Percentiles rank a stretch among this genome's conserved stretches.
Evolutionary conservation across 192 early-diverging fungal species (phyloP).

Genomic region (Pilaira anomala): DNA sequence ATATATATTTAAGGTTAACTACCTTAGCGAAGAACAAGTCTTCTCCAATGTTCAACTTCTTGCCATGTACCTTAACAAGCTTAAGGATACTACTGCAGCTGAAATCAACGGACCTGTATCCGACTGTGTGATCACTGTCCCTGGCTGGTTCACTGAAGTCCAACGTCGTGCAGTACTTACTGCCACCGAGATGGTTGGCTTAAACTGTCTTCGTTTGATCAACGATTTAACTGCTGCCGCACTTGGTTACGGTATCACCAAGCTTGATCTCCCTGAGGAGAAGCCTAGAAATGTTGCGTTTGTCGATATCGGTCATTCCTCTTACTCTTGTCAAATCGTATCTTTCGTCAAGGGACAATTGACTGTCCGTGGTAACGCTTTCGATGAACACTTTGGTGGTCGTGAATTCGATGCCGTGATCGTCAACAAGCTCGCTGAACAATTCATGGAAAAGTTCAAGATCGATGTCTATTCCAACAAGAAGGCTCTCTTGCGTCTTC

Average conservation of each 20-base stretch:
- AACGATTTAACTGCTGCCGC: slow-evolving; percentile 93
- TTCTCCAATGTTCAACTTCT: slow-evolving; percentile 89
- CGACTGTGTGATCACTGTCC: slow-evolving; percentile 92
- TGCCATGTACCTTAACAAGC: slow-evolving; percentile 92
- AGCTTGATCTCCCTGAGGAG: slow-evolving; percentile 94
- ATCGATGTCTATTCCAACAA: slow-evolving; percentile 85
- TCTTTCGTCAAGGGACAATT: slow-evolving; percentile 96
- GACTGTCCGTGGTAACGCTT: slow-evolving; percentile 85
- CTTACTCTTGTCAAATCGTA: slow-evolving; percentile 73
- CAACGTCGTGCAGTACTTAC: slow-evolving; percentile 87
- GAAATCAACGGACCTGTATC: slow-evolving; percentile 85
- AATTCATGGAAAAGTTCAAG: slow-evolving; percentile 95
- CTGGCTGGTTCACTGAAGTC: slow-evolving; percentile 92
- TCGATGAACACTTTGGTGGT: slow-evolving; percentile 92
- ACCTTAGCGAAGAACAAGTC: slow-evolving; percentile 67
- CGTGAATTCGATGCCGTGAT: slow-evolving; percentile 93
- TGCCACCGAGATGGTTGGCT: slow-evolving; percentile 81
- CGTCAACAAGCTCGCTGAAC: slow-evolving; percentile 77
- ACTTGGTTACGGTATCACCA: slow-evolving; percentile 98
- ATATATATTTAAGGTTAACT: slow-evolving; percentile 60
- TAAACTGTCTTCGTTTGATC: slow-evolving; percentile 88
- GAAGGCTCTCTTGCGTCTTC: slow-evolving; percentile 89
- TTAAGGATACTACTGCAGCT: slow-evolving; percentile 82
- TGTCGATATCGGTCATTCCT: slow-evolving; percentile 92
- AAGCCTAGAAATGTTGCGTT: slow-evolving; percentile 87